Conservation (phyloP, 768 basidiomycete species). For the Royoungia palumana region DNA sequence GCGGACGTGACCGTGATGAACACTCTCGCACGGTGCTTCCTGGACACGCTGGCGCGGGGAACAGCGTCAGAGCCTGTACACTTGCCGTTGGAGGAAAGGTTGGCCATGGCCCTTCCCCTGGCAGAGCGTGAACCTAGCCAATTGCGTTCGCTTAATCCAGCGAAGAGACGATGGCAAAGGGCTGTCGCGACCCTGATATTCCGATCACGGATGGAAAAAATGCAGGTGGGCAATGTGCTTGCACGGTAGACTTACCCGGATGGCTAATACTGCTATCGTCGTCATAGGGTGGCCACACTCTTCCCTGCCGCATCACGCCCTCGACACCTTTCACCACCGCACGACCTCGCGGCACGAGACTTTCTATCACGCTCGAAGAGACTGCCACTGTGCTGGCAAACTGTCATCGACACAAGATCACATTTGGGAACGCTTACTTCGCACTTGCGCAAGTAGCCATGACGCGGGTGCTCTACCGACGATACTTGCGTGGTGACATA, state of each 20-base stretch:
- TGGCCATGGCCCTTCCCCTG: constrained; percentile 40
- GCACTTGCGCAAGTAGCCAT: constrained; percentile 49
- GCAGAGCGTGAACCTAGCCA: constrained; percentile 36
- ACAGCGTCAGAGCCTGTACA: neutral
- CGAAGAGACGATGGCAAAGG: constrained; percentile 42
- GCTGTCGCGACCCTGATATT: constrained; percentile 41
- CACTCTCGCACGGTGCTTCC: constrained; percentile 40
- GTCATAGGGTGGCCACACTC: constrained; percentile 50
- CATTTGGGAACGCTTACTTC: constrained; percentile 48
- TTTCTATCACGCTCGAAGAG: constrained; percentile 26
- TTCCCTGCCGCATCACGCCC: constrained; percentile 40
- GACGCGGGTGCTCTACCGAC: constrained; percentile 45
- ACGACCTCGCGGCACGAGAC: constrained; percentile 23
- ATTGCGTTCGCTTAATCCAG: constrained; percentile 23
- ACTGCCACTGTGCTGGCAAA: constrained; percentile 31
- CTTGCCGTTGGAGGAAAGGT: constrained; percentile 32
- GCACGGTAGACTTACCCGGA: neutral
- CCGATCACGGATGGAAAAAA: constrained; percentile 29
- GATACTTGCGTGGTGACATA: constrained; percentile 44
- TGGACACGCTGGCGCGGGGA: constrained; percentile 34
- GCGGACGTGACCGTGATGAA: constrained; percentile 46
- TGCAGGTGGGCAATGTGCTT: constrained; percentile 29
- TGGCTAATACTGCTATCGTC: constrained; percentile 21
- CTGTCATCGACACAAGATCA: constrained; percentile 41
- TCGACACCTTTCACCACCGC: constrained; percentile 38